Evolutionary conservation across 805 yeast species (phyloP), one percentile per base, ranked within the genome.

Genomic region (Candida boleticola): DNA sequence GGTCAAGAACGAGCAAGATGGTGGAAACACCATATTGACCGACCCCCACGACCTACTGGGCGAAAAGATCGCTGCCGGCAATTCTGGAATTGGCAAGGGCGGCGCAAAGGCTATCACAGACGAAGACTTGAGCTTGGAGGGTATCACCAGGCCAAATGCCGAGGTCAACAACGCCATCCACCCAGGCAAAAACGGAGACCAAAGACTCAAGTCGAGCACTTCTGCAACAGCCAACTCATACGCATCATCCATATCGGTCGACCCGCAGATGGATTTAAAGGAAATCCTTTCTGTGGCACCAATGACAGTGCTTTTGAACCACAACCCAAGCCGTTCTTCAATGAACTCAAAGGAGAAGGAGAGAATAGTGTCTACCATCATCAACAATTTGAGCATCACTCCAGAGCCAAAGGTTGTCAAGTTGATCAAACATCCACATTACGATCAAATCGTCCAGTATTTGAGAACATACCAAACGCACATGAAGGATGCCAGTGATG

Each of bases 351-450:
- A 38, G 14, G 39, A 3, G 21, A 37, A 42, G 29, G 42, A 51
- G 40, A 45, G 46, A 42, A 42, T 50, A 40, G 43, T 48, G 40
- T 51, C 50, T 3, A 54, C 50, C 31, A 52, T 49, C 7, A 48
- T 65, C 14, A 23, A 43, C 17, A 51, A 45, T 18, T 44, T 65
- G 21, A 54, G 52, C 31, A 61, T 66, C 23, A 53, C 49, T 14
- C 71, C 71, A 3, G 67, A 63, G 45, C 64, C 69, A 21, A 55
- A 57, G 38, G 49, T 55, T 16, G 58, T 65, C 5, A 52, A 63
- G 42, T 51, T 66, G 32, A 47, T 44, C 19, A 61, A 57, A 40
- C 71, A 66, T 46, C 71, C 71, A 29, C 51, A 63, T 37, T 52
- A 52, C 33, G 36, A 41, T 3, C 49, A 50, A 18, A 55, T 66